Evolutionary conservation across 2,329 filamentous ascomycete genomes (phyloP), one percentile per base, ranked within the genome.

Genomic region (Calonectria fujianensis): DNA sequence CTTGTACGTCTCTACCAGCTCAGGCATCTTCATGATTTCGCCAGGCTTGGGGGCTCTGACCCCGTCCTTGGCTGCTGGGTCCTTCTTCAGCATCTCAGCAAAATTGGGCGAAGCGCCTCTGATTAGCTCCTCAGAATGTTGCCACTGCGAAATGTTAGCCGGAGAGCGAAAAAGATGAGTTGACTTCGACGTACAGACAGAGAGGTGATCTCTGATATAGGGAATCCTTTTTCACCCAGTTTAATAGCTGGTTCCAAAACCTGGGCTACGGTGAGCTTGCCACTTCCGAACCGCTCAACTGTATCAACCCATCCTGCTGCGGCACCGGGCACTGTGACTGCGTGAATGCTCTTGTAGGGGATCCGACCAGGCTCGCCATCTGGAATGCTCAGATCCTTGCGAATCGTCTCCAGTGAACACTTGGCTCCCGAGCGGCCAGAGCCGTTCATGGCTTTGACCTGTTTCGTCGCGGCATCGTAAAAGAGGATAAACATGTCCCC

Each of bases 401-500:
- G 91, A 70, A 98, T 90, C 39, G 88, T 89, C 69, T 95, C 93
- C 0, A 97, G 88, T 0, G 93, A 94, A 76, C 87, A 92, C 48
- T 93, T 92, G 67, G 86, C 89, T 6, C 94, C 93, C 4, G 95
- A 92, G 35, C 97, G 93, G n/a, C 97, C 97, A 1, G 96, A 98
- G 27, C 96, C 97, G 85, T 99, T 99, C 85, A 98, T 88, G 13
- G 96, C 95, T 70, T 93, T 93, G 11, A 98, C 93, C 76, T 94
- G 94, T 82, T 94, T 94, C 0, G 93, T 95, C 79, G 93, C 91
- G 52, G 95, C 95, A 83, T 97, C 91, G 87, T 96, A 98, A 89
- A 92, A 98, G 45, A 98, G 91, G 84, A 96, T 96, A 87, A 98
- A 99, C 93, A 98, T 96, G 86, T 99, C 97, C 76, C 97, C 97